Conservation (phyloP, 2,329 filamentous ascomycete genomes). For the Xylariaceae sp. region DNA sequence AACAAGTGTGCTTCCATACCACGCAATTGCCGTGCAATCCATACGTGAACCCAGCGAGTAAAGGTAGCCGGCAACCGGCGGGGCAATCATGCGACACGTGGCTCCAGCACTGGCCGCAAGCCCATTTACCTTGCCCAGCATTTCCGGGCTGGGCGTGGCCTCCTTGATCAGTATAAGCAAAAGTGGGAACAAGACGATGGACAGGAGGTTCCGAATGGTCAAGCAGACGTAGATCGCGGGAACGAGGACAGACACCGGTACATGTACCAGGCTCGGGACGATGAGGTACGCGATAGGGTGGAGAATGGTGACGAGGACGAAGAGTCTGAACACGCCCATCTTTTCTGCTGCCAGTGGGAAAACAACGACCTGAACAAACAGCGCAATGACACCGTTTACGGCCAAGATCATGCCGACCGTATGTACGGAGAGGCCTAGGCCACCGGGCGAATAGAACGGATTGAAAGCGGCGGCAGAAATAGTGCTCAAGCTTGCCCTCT, state of each 20-base stretch:
- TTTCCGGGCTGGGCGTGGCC: conserved; percentile 50
- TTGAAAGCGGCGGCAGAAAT: conserved; percentile 33
- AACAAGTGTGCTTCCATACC: conserved; percentile 56
- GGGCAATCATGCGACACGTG: conserved; percentile 62
- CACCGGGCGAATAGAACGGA: conserved; percentile 54
- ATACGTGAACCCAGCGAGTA: conserved; percentile 56
- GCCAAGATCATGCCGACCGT: conserved; percentile 58
- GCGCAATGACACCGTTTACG: conserved; percentile 53
- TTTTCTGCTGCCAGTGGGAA: conserved; percentile 56
- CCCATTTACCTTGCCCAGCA: conserved; percentile 61
- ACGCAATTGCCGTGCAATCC: conserved; percentile 56
- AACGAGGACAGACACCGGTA: conserved; percentile 48
- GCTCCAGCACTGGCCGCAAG: conserved; percentile 61
- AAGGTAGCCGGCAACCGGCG: conserved; percentile 58
- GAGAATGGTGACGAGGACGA: conserved; percentile 53
- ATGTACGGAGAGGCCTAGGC: conserved; percentile 57
- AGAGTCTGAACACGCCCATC: conserved; percentile 55
- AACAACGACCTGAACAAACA: conserved; percentile 54
- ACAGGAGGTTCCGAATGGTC: conserved; percentile 54
- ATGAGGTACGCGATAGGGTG: conserved; percentile 58
- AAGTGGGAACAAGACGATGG: conserved; percentile 60
- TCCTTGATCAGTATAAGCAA: conserved; percentile 65
- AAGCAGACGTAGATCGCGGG: conserved; percentile 55
- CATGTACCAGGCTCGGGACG: conserved; percentile 52
- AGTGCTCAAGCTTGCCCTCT: conserved; percentile 43